Percentiles rank a stretch among this genome's conserved stretches.
Evolutionary conservation across 2,329 filamentous ascomycete genomes (phyloP).

Genomic region (Claviceps arundinis): DNA sequence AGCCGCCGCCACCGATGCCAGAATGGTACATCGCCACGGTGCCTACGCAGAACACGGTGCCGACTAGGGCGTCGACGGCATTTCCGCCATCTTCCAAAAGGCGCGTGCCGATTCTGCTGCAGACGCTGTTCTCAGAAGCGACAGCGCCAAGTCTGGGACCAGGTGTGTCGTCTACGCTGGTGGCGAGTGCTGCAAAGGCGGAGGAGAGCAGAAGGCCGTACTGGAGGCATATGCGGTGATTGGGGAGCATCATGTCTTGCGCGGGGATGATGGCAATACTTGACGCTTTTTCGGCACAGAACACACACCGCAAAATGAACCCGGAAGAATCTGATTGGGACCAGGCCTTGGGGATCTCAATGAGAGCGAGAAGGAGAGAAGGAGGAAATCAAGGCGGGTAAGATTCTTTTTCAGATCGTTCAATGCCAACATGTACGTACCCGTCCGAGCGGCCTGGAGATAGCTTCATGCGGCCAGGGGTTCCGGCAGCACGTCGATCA

Average conservation of each 20-base stretch:
- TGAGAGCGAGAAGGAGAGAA: background rate
- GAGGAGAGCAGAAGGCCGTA: background rate
- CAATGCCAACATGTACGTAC: background rate
- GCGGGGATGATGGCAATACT: background rate
- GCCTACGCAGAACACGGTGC: slow-evolving; percentile 51
- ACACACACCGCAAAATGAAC: background rate
- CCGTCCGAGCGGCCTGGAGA: no score
- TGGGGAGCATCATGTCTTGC: background rate
- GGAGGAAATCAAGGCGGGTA: background rate
- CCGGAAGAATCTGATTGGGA: background rate
- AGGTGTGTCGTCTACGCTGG: background rate
- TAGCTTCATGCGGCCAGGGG: no score
- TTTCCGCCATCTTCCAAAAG: slow-evolving; percentile 48
- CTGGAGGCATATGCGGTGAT: background rate
- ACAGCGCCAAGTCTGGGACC: slow-evolving; percentile 37
- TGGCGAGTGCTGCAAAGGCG: background rate
- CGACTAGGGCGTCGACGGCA: slow-evolving; percentile 53
- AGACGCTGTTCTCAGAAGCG: slow-evolving; percentile 45
- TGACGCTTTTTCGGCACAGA: background rate
- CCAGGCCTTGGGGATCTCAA: background rate
- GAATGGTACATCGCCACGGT: slow-evolving; percentile 51
- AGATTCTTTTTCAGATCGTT: background rate
- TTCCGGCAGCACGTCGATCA: background rate
- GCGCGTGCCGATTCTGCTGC: slow-evolving; percentile 44
- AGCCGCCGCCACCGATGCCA: slow-evolving; percentile 68